These are phyloP conservation scores for Mycena belliarum DNA, from an alignment of 768 basidiomycete species.

Conservation along the genomic window DNA sequence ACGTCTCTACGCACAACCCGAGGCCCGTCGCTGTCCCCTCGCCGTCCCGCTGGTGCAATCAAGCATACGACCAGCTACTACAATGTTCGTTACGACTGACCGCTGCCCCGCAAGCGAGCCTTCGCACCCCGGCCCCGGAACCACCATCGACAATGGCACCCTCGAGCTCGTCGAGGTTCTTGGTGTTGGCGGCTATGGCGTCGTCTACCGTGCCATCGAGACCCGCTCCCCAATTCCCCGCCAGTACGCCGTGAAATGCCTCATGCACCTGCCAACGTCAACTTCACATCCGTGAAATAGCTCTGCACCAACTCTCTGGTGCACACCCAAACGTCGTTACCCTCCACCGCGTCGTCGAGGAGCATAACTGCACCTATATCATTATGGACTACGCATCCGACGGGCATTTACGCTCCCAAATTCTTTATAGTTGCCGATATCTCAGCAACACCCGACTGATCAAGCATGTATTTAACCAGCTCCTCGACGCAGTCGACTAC, in stretches of 20 bases:
- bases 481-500: conserved; percentile 91
- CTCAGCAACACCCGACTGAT: conserved; percentile 84
- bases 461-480: conserved; percentile 87
- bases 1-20: conserved; percentile 18
- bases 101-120: conserved; percentile 22
- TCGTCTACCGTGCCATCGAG: conserved; percentile 89
- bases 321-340: conserved; percentile 83
- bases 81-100: conserved; percentile 18
- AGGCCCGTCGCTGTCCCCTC: conserved; percentile 13
- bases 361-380: conserved; percentile 79
- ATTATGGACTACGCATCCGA: conserved; percentile 92
- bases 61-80: background rate
- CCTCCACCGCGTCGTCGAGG: conserved; percentile 86
- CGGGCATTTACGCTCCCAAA: conserved; percentile 92
- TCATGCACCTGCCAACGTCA: conserved; percentile 70
- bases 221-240: conserved; percentile 45
- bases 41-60: background rate
- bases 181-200: conserved; percentile 92
- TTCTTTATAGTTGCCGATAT: conserved; percentile 74
- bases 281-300: conserved; percentile 87
- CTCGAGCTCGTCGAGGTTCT: conserved; percentile 86
- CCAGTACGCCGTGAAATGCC: conserved; percentile 91
- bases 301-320: conserved; percentile 73
- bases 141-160: conserved; percentile 77
- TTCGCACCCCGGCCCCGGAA: conserved; percentile 61